Percentiles rank a stretch among this genome's conserved stretches.
These are phyloP conservation scores for Aegilops bicornis DNA, from an alignment of 176 grass and related monocot species.

Conservation along the genomic window DNA sequence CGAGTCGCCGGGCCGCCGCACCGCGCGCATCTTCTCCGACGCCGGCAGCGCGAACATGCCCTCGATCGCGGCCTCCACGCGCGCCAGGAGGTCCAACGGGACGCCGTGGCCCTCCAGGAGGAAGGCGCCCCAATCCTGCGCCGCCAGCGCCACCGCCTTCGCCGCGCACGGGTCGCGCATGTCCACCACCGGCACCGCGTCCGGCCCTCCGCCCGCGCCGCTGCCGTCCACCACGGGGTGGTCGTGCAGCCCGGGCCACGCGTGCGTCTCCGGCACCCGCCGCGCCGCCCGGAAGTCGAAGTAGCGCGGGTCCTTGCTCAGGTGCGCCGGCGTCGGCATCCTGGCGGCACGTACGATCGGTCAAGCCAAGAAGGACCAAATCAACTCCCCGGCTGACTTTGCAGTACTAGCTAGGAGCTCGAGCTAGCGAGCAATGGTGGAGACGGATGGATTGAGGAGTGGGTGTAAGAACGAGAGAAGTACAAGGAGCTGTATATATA, in stretches of 20 bases:
- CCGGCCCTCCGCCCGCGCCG: neutral
- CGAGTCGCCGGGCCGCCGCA: constrained; percentile 44
- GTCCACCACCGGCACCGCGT: constrained; percentile 78
- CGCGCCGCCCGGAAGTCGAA: constrained; percentile 42
- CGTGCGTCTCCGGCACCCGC: constrained; percentile 82
- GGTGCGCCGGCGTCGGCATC: constrained; percentile 58
- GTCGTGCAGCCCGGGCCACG: constrained; percentile 69
- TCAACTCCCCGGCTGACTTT: neutral
- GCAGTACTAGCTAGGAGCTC: neutral
- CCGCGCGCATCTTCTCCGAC: constrained; percentile 63
- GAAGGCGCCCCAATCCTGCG: constrained; percentile 90
- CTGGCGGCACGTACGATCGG: neutral
- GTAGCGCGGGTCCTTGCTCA: constrained; percentile 44
- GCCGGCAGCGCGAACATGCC: constrained; percentile 77
- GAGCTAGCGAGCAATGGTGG: constrained; percentile 16
- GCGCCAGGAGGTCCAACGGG: constrained; percentile 29
- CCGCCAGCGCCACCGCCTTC: constrained; percentile 39
- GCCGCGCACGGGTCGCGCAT: constrained; percentile 17
- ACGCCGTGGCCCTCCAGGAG: constrained; percentile 67
- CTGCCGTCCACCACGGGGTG: constrained; percentile 54
- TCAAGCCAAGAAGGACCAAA: neutral
- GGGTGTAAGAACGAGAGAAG: constrained; percentile 42
- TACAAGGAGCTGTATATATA: constrained; percentile 42
- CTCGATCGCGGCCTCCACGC: constrained; percentile 53
- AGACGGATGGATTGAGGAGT: neutral